phyloP scores from a whole-genome alignment of 768 basidiomycete genomes.

The Mycena metata region DNA sequence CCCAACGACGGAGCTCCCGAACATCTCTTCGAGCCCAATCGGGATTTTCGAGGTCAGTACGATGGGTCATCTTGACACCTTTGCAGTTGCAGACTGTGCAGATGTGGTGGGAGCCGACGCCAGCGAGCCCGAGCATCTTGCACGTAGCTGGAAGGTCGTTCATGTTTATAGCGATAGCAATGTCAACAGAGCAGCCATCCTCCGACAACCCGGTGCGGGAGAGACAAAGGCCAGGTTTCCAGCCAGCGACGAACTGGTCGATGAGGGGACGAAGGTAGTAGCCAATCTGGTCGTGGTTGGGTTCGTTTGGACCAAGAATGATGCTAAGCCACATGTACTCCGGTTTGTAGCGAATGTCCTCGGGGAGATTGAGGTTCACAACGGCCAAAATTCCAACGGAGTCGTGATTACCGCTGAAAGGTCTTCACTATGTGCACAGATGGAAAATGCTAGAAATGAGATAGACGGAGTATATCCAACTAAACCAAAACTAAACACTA shows the following conservation, averaged over 20 bases:
- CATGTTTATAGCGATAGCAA: conserved; percentile 37
- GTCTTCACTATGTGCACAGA: too few relatives aligned
- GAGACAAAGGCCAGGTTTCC: conserved; percentile 33
- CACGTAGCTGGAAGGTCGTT: conserved; percentile 48
- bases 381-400: conserved; percentile 47
- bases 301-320: conserved; percentile 47
- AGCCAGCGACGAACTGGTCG: conserved; percentile 39
- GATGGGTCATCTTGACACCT: conserved; percentile 28
- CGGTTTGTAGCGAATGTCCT: conserved; percentile 45
- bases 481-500: too few relatives aligned
- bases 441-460: too few relatives aligned
- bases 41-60: conserved; percentile 32
- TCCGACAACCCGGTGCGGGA: conserved; percentile 31
- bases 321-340: conserved; percentile 52
- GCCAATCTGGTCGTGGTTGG: conserved; percentile 43
- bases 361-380: conserved; percentile 47
- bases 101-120: conserved; percentile 39
- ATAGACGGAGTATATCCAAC: too few relatives aligned
- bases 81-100: conserved; percentile 45
- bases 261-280: conserved; percentile 46
- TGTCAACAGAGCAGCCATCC: conserved; percentile 1
- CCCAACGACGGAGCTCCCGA: conserved; percentile 30
- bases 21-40: conserved; percentile 33
- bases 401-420: conserved; percentile 35
- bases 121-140: conserved; percentile 43